A percentile compares a stretch with the other conserved stretches of the same genome.
Evolutionary conservation across 495 filamentous ascomycete genomes (phyloP).

Genomic region (Darksidea phi): DNA sequence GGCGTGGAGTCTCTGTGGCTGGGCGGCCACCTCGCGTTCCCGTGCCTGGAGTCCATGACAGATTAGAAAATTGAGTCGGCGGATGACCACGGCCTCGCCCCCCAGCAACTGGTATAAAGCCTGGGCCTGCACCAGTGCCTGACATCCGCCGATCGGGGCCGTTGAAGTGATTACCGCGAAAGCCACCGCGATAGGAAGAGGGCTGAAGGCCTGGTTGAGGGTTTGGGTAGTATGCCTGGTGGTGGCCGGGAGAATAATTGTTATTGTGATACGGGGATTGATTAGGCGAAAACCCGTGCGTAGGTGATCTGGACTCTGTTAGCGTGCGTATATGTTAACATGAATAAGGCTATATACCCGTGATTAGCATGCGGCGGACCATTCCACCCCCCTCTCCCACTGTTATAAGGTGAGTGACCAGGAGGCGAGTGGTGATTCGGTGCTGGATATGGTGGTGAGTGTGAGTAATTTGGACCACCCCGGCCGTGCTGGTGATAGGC

Average conservation of each 20-base stretch:
- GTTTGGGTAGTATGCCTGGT: constrained; percentile 54
- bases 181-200: constrained; percentile 53
- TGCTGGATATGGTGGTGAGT: constrained; percentile 38
- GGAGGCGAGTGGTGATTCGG: constrained; percentile 50
- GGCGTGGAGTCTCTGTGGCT: constrained; percentile 28
- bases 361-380: constrained; percentile 52
- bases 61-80: constrained; percentile 58
- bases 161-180: constrained; percentile 54
- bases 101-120: constrained; percentile 10
- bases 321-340: constrained; percentile 4
- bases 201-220: constrained; percentile 52
- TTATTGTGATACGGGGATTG: constrained; percentile 55
- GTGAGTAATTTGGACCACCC: constrained; percentile 20
- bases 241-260: constrained; percentile 49
- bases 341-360: constrained; percentile 51
- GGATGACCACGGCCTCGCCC: constrained; percentile 42
- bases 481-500: constrained; percentile 25
- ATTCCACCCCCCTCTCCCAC: constrained; percentile 57
- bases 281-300: constrained; percentile 45
- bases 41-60: constrained; percentile 58
- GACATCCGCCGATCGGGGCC: constrained; percentile 55
- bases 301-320: constrained; percentile 39
- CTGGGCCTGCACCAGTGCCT: constrained; percentile 39
- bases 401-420: constrained; percentile 62
- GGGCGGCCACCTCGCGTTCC: constrained; percentile 48